phyloP scores from a whole-genome alignment of 176 grass and related monocot genomes.

The Paspalum vaginatum region DNA sequence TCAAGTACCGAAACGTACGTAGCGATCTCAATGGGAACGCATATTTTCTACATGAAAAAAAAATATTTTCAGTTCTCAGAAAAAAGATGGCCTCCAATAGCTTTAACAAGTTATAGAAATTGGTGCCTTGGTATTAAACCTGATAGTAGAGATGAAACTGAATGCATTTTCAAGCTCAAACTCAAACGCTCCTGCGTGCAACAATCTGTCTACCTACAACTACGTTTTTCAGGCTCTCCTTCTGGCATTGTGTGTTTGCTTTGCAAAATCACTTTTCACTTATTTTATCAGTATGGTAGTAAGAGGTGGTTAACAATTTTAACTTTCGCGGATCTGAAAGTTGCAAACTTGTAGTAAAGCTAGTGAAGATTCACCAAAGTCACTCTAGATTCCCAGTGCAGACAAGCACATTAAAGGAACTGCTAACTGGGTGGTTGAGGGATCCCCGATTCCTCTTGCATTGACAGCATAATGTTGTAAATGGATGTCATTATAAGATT shows the following conservation, averaged over 20 bases:
- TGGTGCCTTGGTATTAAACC: background rate
- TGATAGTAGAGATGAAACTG: background rate
- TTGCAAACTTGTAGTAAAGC: background rate
- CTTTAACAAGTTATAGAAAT: background rate
- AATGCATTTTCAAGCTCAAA: too few species aligned
- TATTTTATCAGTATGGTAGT: background rate
- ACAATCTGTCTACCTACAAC: background rate
- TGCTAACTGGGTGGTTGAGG: background rate
- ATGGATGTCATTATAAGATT: background rate
- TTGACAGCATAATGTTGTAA: background rate
- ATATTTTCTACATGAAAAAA: background rate
- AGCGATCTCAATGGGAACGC: background rate
- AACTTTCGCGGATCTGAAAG: background rate
- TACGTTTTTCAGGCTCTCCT: background rate
- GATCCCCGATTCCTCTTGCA: background rate
- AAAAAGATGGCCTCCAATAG: background rate
- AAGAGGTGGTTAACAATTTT: background rate
- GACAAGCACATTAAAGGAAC: background rate
- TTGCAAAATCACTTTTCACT: background rate
- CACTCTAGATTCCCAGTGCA: background rate
- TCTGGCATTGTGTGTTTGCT: background rate
- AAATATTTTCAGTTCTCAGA: background rate
- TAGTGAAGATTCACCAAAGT: background rate
- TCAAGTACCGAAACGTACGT: background rate
- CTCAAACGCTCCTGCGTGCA: background rate